phyloP scores from a whole-genome alignment of 1,284 basidiomycete species.

The Schizophyllum commune region DNA sequence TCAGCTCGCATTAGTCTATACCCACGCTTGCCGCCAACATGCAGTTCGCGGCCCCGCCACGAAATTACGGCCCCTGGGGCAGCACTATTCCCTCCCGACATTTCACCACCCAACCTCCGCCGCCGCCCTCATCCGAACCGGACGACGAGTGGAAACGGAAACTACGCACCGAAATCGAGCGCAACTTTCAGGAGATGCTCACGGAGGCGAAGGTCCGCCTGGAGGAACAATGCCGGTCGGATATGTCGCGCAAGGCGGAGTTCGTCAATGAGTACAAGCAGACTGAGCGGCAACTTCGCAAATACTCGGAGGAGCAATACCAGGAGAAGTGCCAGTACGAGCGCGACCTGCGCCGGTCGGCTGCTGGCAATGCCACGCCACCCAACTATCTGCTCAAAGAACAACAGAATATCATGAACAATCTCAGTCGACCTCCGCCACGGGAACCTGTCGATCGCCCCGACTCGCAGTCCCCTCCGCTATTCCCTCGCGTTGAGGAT shows the following conservation, averaged over 20 bases:
- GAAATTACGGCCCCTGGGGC: neutral
- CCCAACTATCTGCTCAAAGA: neutral
- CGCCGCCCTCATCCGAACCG: neutral
- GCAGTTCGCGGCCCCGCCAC: neutral
- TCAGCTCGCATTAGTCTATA: neutral
- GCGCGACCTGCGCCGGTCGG: neutral
- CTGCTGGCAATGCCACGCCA: neutral
- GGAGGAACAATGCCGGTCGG: neutral
- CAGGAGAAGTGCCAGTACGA: neutral
- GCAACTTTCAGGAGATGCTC: neutral
- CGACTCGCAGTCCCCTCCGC: neutral
- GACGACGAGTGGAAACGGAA: neutral
- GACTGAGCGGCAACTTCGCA: neutral
- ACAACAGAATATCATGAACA: neutral
- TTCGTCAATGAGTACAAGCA: neutral
- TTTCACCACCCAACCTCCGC: neutral
- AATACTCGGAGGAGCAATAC: neutral
- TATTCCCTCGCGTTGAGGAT: neutral
- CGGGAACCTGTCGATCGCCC: neutral
- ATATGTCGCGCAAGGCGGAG: neutral
- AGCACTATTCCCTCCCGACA: neutral
- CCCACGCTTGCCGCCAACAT: neutral
- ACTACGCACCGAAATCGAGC: neutral
- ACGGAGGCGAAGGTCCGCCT: neutral
- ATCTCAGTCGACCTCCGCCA: neutral